phyloP scores from a whole-genome alignment of 306 rosid species.

The Canavalia gladiata region DNA sequence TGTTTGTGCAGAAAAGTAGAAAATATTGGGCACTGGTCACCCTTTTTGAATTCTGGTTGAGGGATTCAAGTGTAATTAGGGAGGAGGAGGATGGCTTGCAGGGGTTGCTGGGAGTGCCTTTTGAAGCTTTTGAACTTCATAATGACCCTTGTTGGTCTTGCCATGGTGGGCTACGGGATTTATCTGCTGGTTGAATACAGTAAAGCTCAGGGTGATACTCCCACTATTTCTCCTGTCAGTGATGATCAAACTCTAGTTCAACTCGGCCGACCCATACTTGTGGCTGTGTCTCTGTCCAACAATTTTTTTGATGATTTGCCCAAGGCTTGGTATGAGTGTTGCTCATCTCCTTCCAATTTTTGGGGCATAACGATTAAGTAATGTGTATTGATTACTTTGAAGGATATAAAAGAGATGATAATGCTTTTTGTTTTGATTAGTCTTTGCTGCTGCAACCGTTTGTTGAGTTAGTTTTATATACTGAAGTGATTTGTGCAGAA shows the following conservation, averaged over 20 bases:
- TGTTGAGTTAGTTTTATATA: background rate
- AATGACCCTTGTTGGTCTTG: conserved; percentile 84
- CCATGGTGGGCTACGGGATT: conserved; percentile 95
- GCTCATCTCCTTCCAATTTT: conserved; percentile 3
- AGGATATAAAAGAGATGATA: background rate
- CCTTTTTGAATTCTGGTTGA: conserved; percentile 50
- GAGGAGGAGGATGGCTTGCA: conserved; percentile 85
- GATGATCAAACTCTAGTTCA: conserved; percentile 63
- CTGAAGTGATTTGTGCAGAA: conserved; percentile 15
- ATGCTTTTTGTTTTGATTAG: conserved; percentile 10
- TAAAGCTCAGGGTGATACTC: conserved; percentile 47
- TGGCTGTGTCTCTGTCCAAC: conserved; percentile 69
- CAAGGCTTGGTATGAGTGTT: conserved; percentile 80
- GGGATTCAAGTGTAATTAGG: conserved; percentile 48
- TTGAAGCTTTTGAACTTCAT: conserved; percentile 92
- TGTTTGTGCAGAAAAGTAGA: conserved; percentile 46
- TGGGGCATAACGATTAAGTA: background rate
- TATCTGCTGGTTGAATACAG: conserved; percentile 79
- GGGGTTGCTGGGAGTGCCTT: conserved; percentile 87
- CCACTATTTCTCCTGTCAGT: conserved; percentile 40
- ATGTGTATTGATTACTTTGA: conserved; percentile 20
- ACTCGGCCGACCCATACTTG: conserved; percentile 88
- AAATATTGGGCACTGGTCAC: conserved; percentile 43
- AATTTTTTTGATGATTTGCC: conserved; percentile 72
- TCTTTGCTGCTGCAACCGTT: background rate